A percentile compares a stretch with the other conserved stretches of the same genome.
phyloP scores from a whole-genome alignment of 2,329 filamentous ascomycete genomes.

The Epichloe aotearoae region DNA sequence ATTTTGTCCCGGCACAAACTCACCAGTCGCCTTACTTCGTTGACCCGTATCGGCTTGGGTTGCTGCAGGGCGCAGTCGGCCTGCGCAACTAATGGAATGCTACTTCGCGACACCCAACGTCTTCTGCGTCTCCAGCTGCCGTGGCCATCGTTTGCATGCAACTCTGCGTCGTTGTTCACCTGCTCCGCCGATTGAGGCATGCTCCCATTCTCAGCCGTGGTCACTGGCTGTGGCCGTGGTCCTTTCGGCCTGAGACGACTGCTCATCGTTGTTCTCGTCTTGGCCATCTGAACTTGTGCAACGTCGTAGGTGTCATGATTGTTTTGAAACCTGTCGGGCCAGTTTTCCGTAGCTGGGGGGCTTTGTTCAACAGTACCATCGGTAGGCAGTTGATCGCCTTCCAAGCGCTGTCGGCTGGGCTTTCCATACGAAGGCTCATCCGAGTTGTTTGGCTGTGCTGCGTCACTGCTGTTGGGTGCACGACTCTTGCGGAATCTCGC shows the following conservation, averaged over 20 bases:
- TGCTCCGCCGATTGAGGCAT: not conserved
- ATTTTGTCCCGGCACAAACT: slow-evolving; percentile 16
- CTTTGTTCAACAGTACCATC: not conserved
- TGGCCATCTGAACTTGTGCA: not conserved
- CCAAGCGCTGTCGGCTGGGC: not conserved
- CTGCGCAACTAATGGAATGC: slow-evolving; percentile 13
- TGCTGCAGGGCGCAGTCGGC: slow-evolving; percentile 18
- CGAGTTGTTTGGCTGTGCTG: not conserved
- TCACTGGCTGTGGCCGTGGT: not conserved
- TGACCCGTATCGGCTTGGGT: slow-evolving; percentile 17
- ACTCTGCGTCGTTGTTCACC: not conserved
- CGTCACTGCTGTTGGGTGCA: not conserved
- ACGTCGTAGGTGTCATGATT: not conserved
- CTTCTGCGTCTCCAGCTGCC: slow-evolving; percentile 7
- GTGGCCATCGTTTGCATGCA: not conserved
- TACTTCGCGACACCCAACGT: slow-evolving; percentile 11
- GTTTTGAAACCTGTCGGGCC: not conserved
- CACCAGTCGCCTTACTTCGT: slow-evolving; percentile 17
- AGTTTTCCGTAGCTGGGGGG: not conserved
- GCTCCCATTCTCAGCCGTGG: not conserved
- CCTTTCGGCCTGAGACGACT: not conserved
- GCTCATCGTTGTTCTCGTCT: not conserved
- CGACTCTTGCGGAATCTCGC: slow-evolving; percentile 1
- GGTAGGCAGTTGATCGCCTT: not conserved
- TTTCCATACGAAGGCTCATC: not conserved